These are phyloP conservation scores for Lavandula angustifolia DNA, from an alignment of 257 asterid genomes.

Conservation along the genomic window DNA sequence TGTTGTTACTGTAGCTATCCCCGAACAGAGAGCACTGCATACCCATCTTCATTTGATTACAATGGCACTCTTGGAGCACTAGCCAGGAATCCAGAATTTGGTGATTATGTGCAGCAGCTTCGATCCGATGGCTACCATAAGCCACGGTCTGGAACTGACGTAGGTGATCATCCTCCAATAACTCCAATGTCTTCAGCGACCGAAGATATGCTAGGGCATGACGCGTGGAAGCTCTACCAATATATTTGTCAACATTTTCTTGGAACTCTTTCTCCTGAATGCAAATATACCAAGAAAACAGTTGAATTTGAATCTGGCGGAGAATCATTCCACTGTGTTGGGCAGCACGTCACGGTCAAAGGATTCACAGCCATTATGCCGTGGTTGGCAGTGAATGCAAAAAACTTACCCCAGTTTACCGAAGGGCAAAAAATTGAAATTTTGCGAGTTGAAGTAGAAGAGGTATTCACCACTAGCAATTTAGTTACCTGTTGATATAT, in stretches of 20 bases:
- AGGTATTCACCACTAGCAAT: slow-evolving; percentile 46
- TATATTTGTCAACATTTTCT: slow-evolving; percentile 88
- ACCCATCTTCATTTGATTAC: slow-evolving; percentile 87
- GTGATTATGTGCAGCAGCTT: slow-evolving; percentile 65
- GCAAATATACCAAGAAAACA: slow-evolving; percentile 75
- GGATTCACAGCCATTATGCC: slow-evolving; percentile 93
- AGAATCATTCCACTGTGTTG: slow-evolving; percentile 70
- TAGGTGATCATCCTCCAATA: slow-evolving; percentile 93
- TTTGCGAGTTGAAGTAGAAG: slow-evolving; percentile 64
- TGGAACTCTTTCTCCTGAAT: slow-evolving; percentile 82
- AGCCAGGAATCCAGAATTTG: slow-evolving; percentile 55
- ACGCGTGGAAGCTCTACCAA: slow-evolving; percentile 83
- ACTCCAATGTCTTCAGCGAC: slow-evolving; percentile 87
- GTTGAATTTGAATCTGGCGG: slow-evolving; percentile 74
- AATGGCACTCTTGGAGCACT: slow-evolving; percentile 73
- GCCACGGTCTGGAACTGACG: slow-evolving; percentile 87
- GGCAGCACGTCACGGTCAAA: slow-evolving; percentile 60
- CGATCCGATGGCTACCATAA: slow-evolving; percentile 57
- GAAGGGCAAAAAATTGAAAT: slow-evolving; percentile 64
- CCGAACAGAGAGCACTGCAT: slow-evolving; percentile 93
- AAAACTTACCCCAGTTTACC: slow-evolving; percentile 67
- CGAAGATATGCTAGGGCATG: slow-evolving; percentile 74
- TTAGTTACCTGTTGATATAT: slow-evolving; percentile 8
- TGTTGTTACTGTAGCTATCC: slow-evolving; percentile 60
- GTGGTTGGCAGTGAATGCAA: slow-evolving; percentile 81